phyloP scores from a whole-genome alignment of 1,284 basidiomycete genomes.

The Violaceomyces palustris region DNA sequence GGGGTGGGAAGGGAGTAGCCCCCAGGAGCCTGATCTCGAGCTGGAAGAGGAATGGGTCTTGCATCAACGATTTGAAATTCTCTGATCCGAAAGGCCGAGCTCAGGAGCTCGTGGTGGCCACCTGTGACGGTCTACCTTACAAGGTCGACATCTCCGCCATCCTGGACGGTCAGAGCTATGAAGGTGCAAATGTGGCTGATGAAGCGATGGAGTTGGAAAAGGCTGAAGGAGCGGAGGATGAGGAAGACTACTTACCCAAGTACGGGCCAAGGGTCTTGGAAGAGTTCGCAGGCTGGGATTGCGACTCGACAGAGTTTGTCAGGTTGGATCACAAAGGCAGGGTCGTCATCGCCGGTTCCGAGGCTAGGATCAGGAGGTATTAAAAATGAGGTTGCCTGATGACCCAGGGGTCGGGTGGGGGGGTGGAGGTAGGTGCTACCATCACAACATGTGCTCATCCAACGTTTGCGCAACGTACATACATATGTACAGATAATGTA shows the following conservation, averaged over 20 bases:
- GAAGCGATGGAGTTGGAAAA: not conserved
- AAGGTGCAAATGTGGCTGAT: not conserved
- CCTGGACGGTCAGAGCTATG: not conserved
- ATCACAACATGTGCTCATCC: no score
- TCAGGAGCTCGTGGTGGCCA: conserved; percentile 19
- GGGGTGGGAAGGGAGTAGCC: no score
- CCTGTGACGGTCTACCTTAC: conserved; percentile 41
- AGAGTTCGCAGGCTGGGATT: conserved; percentile 42
- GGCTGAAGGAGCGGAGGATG: not conserved
- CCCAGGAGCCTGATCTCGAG: conserved; percentile 9
- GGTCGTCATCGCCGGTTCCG: conserved; percentile 25
- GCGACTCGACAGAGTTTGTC: conserved; percentile 22
- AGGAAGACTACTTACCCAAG: not conserved
- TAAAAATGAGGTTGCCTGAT: conserved; percentile 2
- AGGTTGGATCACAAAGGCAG: conserved; percentile 7
- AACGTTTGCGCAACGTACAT: no score
- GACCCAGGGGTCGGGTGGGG: no score
- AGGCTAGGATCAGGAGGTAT: conserved; percentile 19
- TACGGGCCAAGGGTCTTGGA: conserved; percentile 5
- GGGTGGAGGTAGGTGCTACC: no score
- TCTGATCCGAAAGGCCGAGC: not conserved
- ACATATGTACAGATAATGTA: no score
- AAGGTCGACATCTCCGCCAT: conserved; percentile 1
- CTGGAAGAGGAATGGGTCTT: conserved; percentile 18
- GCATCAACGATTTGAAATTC: conserved; percentile 2